These are phyloP conservation scores for Croton laevigatus DNA, from an alignment of 441 rosid genomes.

Conservation along the genomic window DNA sequence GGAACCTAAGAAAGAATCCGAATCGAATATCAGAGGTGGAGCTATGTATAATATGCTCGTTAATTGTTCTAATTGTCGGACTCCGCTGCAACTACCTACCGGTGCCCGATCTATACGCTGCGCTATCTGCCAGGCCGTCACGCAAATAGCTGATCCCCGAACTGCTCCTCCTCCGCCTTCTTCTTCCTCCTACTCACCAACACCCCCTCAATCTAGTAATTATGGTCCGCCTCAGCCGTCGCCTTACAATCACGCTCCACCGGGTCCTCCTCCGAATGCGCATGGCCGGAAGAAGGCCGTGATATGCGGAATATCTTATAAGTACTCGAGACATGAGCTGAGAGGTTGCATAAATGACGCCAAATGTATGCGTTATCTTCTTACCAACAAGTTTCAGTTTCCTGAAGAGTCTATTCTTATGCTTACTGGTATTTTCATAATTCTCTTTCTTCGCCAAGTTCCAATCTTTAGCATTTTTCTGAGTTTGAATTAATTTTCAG, in stretches of 20 bases:
- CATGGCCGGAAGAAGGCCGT: conserved; percentile 86
- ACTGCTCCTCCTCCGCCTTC: conserved; percentile 37
- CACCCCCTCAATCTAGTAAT: conserved; percentile 33
- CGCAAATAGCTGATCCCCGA: conserved; percentile 68
- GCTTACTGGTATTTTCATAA: conserved; percentile 60
- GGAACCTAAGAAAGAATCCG: too few relatives aligned
- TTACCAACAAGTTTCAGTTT: conserved; percentile 66
- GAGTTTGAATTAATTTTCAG: too few relatives aligned
- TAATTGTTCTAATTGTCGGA: conserved; percentile 75
- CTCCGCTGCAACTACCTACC: conserved; percentile 69
- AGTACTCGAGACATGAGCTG: conserved; percentile 76
- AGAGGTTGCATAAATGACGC: conserved; percentile 94
- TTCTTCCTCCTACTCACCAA: conserved; percentile 29
- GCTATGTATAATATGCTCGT: conserved; percentile 44
- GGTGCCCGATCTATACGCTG: conserved; percentile 90
- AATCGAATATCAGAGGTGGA: too few relatives aligned
- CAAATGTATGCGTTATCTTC: conserved; percentile 84
- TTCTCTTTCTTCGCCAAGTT: background rate
- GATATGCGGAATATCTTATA: conserved; percentile 80
- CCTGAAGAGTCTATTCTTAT: conserved; percentile 71
- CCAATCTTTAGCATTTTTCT: too few relatives aligned
- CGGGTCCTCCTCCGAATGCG: conserved; percentile 53
- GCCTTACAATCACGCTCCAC: conserved; percentile 47
- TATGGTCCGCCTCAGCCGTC: conserved; percentile 34
- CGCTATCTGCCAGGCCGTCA: conserved; percentile 76